Conservation (phyloP, 305 asterid genomes). For the Plantago coronopus region DNA sequence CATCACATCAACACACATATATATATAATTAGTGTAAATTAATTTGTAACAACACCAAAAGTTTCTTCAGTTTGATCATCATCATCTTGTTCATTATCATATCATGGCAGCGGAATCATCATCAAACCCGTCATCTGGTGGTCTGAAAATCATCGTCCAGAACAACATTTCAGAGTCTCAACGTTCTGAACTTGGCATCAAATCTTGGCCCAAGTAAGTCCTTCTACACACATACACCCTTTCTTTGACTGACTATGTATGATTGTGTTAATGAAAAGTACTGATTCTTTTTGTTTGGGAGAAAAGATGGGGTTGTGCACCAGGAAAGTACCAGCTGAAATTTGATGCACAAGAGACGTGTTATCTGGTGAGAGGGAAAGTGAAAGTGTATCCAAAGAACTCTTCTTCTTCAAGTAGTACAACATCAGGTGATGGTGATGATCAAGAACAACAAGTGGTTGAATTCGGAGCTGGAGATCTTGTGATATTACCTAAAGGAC, state of each 20-base stretch:
- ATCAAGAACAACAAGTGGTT: constrained; percentile 25
- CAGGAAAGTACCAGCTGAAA: constrained; percentile 75
- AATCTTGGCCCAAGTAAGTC: constrained; percentile 90
- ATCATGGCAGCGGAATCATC: constrained; percentile 57
- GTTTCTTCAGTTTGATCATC: neutral
- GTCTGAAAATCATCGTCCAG: constrained; percentile 57
- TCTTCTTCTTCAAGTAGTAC: no score
- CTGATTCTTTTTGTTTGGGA: neutral
- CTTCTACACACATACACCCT: neutral
- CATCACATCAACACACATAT: no score
- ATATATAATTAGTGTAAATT: no score
- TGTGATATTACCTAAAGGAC: constrained; percentile 71
- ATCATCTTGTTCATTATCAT: neutral
- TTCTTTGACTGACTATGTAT: neutral
- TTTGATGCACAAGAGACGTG: constrained; percentile 76
- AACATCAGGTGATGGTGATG: constrained; percentile 11
- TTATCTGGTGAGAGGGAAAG: constrained; percentile 69
- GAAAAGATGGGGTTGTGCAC: constrained; percentile 75
- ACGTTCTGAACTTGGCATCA: constrained; percentile 72
- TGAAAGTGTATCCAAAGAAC: constrained; percentile 64
- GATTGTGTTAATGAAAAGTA: neutral
- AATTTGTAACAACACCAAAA: no score
- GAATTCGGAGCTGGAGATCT: constrained; percentile 92
- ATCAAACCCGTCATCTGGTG: constrained; percentile 39
- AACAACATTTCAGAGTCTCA: constrained; percentile 64